phyloP scores from a whole-genome alignment of 306 rosid genomes.

The Lablab purpureus region DNA sequence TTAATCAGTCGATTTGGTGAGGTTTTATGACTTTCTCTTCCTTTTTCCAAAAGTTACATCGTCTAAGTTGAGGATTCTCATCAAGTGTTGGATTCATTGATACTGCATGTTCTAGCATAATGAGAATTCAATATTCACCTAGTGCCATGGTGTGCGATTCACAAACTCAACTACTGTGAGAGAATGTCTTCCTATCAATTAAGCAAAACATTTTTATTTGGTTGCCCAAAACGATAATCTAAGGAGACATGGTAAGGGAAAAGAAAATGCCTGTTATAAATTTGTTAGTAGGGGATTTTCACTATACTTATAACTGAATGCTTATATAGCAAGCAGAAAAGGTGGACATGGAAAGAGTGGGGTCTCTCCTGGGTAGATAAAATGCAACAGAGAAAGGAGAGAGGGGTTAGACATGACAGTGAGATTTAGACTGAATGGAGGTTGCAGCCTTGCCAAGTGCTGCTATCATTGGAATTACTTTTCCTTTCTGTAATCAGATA shows the following conservation, averaged over 20 bases:
- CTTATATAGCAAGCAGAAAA: not conserved
- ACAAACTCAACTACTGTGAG: conserved; percentile 4
- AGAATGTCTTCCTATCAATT: conserved; percentile 10
- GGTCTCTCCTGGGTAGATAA: not conserved
- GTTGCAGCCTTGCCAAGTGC: not conserved
- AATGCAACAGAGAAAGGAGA: not conserved
- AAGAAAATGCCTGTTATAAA: not conserved
- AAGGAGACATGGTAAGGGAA: conserved; percentile 9
- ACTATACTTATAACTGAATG: not conserved
- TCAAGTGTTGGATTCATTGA: conserved; percentile 12
- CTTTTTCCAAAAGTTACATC: conserved; percentile 16
- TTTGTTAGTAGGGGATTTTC: not conserved
- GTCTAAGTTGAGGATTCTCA: conserved; percentile 31
- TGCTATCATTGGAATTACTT: not conserved
- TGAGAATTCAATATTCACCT: conserved; percentile 31
- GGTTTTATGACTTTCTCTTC: conserved; percentile 42
- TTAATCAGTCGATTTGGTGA: conserved; percentile 80
- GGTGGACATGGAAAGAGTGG: not conserved
- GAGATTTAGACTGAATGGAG: not conserved
- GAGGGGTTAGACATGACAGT: not conserved
- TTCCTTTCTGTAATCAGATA: not conserved
- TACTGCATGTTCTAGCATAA: conserved; percentile 40
- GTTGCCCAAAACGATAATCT: not conserved
- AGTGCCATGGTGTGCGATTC: conserved; percentile 18
- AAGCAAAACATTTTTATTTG: conserved; percentile 8